Conservation (phyloP, 2,329 filamentous ascomycete genomes). For the Aureobasidium zeae region DNA sequence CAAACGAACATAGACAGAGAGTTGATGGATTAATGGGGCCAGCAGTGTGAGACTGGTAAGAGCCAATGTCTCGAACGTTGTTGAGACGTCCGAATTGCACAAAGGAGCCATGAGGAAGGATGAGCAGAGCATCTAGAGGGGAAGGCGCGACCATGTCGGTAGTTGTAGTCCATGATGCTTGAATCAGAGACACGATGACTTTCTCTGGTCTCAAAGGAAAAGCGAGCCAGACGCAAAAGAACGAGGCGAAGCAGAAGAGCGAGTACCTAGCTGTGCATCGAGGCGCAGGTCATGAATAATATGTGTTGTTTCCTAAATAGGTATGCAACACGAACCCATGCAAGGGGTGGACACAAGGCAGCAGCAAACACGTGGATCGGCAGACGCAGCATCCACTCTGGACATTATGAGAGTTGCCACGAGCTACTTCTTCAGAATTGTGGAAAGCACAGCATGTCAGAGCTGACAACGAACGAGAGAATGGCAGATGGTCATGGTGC, state of each 20-base stretch:
- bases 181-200: background rate
- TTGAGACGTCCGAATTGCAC: background rate
- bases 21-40: constrained; percentile 1
- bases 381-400: too few relatives aligned
- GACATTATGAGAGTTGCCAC: too few relatives aligned
- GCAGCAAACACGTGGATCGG: too few relatives aligned
- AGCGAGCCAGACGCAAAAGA: background rate
- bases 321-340: too few relatives aligned
- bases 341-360: too few relatives aligned
- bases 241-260: background rate
- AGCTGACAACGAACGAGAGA: too few relatives aligned
- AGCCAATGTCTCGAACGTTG: background rate
- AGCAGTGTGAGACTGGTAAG: constrained; percentile 11
- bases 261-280: background rate
- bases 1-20: background rate
- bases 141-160: constrained; percentile 1
- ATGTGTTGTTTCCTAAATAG: too few relatives aligned
- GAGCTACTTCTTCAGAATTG: too few relatives aligned
- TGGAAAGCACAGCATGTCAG: too few relatives aligned
- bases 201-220: background rate
- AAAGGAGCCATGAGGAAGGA: background rate
- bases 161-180: too few relatives aligned
- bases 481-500: too few relatives aligned
- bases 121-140: background rate
- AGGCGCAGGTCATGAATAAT: constrained; percentile 1